These are phyloP conservation scores for Gossypium davidsonii DNA, from an alignment of 441 rosid species.

Conservation along the genomic window DNA sequence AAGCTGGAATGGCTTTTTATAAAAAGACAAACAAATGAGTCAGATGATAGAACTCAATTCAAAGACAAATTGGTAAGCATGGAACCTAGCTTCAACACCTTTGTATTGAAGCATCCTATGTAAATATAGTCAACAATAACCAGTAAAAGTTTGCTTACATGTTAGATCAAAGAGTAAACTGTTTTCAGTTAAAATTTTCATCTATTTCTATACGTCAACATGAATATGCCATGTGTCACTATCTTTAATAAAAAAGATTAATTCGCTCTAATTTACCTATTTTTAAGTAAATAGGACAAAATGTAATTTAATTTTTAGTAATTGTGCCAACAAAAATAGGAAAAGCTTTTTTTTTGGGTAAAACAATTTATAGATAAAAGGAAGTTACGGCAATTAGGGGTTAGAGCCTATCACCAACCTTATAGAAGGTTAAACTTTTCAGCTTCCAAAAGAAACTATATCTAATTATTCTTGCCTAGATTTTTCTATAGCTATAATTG, in stretches of 20 bases:
- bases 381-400: background rate
- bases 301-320: too few relatives aligned
- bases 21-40: background rate
- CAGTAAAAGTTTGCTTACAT: too few relatives aligned
- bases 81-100: background rate
- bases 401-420: background rate
- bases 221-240: too few relatives aligned
- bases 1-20: background rate
- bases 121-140: background rate
- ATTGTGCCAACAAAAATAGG: too few relatives aligned
- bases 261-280: too few relatives aligned
- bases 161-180: too few relatives aligned
- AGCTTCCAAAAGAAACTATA: background rate
- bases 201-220: too few relatives aligned
- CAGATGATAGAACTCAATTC: background rate
- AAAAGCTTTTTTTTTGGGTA: too few relatives aligned
- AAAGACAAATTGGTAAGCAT: background rate
- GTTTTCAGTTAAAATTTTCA: fast-evolving
- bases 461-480: background rate
- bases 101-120: background rate
- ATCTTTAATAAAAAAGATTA: too few relatives aligned
- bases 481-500: background rate
- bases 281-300: too few relatives aligned
- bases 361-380: background rate
- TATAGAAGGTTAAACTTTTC: background rate